A percentile compares a stretch with the other conserved stretches of the same genome.
phyloP scores from a whole-genome alignment of 2,329 filamentous ascomycete genomes.

The Nectriaceae sp. region DNA sequence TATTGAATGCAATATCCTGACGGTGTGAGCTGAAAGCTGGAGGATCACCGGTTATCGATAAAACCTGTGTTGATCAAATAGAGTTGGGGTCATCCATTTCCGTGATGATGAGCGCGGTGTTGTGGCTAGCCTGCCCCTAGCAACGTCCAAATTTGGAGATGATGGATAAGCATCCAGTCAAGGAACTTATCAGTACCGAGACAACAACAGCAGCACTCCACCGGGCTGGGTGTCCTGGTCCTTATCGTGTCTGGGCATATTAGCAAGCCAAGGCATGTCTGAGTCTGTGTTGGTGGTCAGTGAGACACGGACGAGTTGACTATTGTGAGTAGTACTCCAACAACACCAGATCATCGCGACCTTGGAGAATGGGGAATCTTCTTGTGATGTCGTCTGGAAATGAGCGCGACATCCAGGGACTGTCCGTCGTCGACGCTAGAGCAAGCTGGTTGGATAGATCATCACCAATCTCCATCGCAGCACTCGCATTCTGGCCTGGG shows the following conservation, averaged over 20 bases:
- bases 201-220: no score
- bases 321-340: neutral
- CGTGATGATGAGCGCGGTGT: no score
- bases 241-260: neutral
- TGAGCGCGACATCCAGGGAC: neutral
- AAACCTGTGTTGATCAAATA: no score
- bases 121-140: no score
- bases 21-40: neutral
- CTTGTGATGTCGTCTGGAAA: neutral
- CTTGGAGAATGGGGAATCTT: neutral
- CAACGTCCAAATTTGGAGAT: no score
- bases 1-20: no score
- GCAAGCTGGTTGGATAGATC: slow-evolving; percentile 11
- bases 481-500: slow-evolving; percentile 24
- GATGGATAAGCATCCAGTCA: no score
- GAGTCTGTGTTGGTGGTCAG: neutral
- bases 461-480: slow-evolving; percentile 32
- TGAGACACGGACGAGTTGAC: neutral
- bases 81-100: no score
- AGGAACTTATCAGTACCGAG: no score
- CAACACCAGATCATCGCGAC: neutral
- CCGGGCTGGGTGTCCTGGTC: neutral
- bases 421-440: neutral
- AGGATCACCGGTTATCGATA: neutral
- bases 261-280: neutral